Conservation (phyloP, 2,329 filamentous ascomycete genomes). For the Phaeosphaeriaceae sp. region DNA sequence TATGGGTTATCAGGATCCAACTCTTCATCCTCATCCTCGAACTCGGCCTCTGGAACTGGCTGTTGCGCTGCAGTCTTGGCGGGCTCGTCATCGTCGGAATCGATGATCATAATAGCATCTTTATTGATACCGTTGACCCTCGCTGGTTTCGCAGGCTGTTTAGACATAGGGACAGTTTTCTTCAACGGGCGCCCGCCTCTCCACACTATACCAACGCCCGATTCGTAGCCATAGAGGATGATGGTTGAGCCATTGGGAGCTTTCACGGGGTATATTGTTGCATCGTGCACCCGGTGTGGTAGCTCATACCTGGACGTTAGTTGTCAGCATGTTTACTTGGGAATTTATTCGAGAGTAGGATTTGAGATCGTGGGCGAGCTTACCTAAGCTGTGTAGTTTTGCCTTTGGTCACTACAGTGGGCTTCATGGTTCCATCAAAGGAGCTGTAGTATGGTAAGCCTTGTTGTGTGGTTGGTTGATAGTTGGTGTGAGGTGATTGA, state of each 20-base stretch:
- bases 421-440: conserved; percentile 63
- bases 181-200: conserved; percentile 62
- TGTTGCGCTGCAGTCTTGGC: conserved; percentile 20
- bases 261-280: conserved; percentile 63
- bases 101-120: conserved; percentile 62
- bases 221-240: conserved; percentile 65
- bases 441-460: background rate
- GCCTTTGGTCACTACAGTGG: conserved; percentile 64
- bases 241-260: conserved; percentile 68
- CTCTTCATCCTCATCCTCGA: conserved; percentile 63
- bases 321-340: background rate
- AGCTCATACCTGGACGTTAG: conserved; percentile 61
- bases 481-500: background rate
- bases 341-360: too few relatives aligned
- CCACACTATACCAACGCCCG: conserved; percentile 66
- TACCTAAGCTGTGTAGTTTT: conserved; percentile 44
- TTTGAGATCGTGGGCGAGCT: background rate
- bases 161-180: conserved; percentile 28
- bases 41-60: conserved; percentile 48
- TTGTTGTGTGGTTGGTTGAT: conserved; percentile 2
- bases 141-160: conserved; percentile 38
- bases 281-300: conserved; percentile 62
- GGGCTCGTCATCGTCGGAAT: conserved; percentile 62
- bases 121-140: conserved; percentile 51
- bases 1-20: conserved; percentile 63